Conservation (phyloP, 306 rosid species). For the Dalbergia cultrata region DNA sequence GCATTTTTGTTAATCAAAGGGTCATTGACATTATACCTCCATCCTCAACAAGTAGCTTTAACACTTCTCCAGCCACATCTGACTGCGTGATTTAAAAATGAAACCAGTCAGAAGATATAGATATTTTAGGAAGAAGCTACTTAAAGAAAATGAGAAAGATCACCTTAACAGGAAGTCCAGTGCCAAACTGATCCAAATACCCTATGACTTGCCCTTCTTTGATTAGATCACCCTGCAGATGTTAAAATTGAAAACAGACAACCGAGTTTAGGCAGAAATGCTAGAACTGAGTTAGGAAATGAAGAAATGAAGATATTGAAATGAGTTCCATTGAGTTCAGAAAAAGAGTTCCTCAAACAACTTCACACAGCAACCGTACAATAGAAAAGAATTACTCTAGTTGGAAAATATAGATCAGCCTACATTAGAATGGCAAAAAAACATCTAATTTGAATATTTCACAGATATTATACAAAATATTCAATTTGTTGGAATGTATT, state of each 20-base stretch:
- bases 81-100: constrained; percentile 73
- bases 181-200: constrained; percentile 89
- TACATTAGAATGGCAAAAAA: constrained; percentile 9
- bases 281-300: constrained; percentile 40
- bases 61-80: constrained; percentile 87
- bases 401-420: constrained; percentile 23
- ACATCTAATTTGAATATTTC: constrained; percentile 2
- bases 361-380: background rate
- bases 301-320: constrained; percentile 43
- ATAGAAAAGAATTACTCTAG: constrained; percentile 14
- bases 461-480: background rate
- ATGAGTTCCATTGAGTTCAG: constrained; percentile 25
- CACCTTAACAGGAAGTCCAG: constrained; percentile 92
- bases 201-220: constrained; percentile 94
- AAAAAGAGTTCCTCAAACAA: constrained; percentile 38
- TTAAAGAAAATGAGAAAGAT: constrained; percentile 41
- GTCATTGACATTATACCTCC: constrained; percentile 75
- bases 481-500: constrained; percentile 1
- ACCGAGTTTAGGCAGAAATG: constrained; percentile 26
- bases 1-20: constrained; percentile 12
- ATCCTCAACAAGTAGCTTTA: constrained; percentile 84
- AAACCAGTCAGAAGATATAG: constrained; percentile 47
- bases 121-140: constrained; percentile 28
- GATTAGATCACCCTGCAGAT: constrained; percentile 79
- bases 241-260: constrained; percentile 44